Base-by-base conservation (phyloP, 169 alveolate species). In the Toxoplasma gondii region DNA sequence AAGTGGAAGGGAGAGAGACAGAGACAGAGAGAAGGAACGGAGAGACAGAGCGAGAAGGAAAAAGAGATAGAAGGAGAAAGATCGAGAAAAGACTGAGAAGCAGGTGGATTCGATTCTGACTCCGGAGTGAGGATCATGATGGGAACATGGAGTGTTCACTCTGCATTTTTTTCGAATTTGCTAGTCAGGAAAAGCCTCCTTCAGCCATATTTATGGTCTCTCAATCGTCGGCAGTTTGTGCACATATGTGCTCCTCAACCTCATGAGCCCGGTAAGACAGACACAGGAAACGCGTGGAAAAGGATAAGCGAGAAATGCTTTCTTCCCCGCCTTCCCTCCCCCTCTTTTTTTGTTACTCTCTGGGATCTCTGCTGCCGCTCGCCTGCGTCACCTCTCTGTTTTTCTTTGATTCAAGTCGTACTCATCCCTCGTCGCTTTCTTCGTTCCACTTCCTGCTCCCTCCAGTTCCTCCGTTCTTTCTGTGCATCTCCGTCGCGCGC, bases 201-300 rank as follows among this genome's bases (percentile, higher is more conserved):
- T 97, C 90, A 98, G 98, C 83, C 96, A 96, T 83, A 95, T 97
- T 44, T 97, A 97, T 94, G 98, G 98, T 16, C 94, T 97, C 43
- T 96, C 97, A 34, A 94, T 97, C 83, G 93, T 96, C 44, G 97
- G 98, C 58, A 96, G 98, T 88, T 53, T 97, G 41, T 94, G 96
- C 81, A 91, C 97, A 19, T 97, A 96, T 93, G 93, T 96, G 43
- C 94, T 97, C 36, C 94, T 96, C 53, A 97, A 97, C 93, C 94
- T 97, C 58, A 97, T 97, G 98, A 93, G 97, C 54, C 95, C 44
- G 81, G 94, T 91, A 69, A 36, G 34, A 29, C 41, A 9, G 1
- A 94, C 24, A 7, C 2, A 27, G 31, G 45, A 34, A 80, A 17
- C 7, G 38, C 38, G 81, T 10, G 2, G n/a, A 7, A 17, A 7